Conservation (phyloP, 495 filamentous ascomycete species). For the Aspergillus mulundensis region DNA sequence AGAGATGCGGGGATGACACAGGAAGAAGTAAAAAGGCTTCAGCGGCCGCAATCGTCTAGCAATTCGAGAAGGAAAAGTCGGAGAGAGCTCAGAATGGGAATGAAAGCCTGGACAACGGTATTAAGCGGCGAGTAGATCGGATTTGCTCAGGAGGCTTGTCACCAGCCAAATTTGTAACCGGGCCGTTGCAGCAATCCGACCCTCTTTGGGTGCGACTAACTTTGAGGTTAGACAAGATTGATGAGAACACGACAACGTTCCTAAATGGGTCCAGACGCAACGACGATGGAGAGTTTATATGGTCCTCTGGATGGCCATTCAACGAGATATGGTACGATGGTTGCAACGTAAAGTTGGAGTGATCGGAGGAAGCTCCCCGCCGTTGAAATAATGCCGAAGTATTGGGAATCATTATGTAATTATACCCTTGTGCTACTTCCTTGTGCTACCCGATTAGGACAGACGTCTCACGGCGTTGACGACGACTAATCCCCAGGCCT, state of each 20-base stretch:
- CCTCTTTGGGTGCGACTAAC: slow-evolving; percentile 7
- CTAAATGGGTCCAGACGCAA: slow-evolving; percentile 4
- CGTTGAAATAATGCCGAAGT: slow-evolving; percentile 3
- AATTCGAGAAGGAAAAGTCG: neutral
- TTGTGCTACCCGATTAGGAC: neutral
- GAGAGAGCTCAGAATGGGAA: neutral
- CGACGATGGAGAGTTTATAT: neutral
- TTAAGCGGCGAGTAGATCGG: slow-evolving; percentile 3
- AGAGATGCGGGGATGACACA: neutral
- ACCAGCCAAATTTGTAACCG: slow-evolving; percentile 8
- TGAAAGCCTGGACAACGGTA: neutral
- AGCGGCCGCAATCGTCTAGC: neutral
- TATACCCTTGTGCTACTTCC: neutral
- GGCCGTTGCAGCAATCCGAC: slow-evolving; percentile 11
- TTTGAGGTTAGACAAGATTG: slow-evolving; percentile 9
- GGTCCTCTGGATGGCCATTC: neutral
- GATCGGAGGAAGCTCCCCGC: neutral
- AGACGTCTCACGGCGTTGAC: slow-evolving; percentile 1
- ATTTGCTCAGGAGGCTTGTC: neutral
- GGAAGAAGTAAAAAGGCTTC: neutral
- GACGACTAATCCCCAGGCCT: neutral
- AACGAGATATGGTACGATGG: neutral
- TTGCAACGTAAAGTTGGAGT: neutral
- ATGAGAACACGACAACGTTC: slow-evolving; percentile 10
- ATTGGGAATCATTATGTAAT: neutral